Evolutionary conservation across 2,329 filamentous ascomycete genomes (phyloP).

Genomic region (Colletotrichum sp.): DNA sequence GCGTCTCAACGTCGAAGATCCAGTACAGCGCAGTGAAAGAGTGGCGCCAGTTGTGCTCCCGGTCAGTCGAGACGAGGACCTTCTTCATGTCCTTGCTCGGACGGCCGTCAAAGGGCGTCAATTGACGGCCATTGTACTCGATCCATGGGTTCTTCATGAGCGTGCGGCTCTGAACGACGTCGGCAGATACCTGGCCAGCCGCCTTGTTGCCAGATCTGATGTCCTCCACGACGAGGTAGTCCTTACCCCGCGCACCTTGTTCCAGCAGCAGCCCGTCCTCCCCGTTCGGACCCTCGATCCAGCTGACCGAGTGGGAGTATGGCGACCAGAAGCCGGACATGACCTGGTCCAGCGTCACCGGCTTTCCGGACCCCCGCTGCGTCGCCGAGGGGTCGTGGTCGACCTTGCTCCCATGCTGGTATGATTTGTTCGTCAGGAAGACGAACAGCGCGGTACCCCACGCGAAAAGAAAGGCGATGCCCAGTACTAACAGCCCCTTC

Average conservation of each 20-base stretch:
- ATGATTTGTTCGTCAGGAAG: constrained; percentile 69
- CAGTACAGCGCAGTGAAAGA: constrained; percentile 88
- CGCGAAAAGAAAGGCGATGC: constrained; percentile 63
- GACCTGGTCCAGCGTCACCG: constrained; percentile 75
- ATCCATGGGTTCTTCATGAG: constrained; percentile 78
- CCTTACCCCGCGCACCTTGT: constrained; percentile 65
- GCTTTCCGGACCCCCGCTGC: constrained; percentile 68
- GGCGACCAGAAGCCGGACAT: constrained; percentile 69
- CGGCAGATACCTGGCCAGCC: constrained; percentile 27
- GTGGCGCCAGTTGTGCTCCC: constrained; percentile 83
- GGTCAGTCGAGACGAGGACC: constrained; percentile 79
- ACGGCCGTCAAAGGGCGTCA: constrained; percentile 67
- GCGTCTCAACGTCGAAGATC: constrained; percentile 87
- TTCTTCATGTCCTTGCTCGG: constrained; percentile 86
- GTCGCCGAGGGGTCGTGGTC: constrained; percentile 74
- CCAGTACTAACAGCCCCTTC: constrained; percentile 65
- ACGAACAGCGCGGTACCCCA: constrained; percentile 73
- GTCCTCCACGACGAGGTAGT: constrained; percentile 87
- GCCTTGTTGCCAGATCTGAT: constrained; percentile 55
- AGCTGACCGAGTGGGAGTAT: constrained; percentile 70
- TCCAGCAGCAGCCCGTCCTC: constrained; percentile 89
- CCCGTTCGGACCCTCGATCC: constrained; percentile 76
- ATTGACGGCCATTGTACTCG: constrained; percentile 56
- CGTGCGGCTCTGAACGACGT: constrained; percentile 60
- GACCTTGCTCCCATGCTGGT: constrained; percentile 65